Base-by-base conservation (phyloP, 768 basidiomycete genomes). In the Boletus patriciae region DNA sequence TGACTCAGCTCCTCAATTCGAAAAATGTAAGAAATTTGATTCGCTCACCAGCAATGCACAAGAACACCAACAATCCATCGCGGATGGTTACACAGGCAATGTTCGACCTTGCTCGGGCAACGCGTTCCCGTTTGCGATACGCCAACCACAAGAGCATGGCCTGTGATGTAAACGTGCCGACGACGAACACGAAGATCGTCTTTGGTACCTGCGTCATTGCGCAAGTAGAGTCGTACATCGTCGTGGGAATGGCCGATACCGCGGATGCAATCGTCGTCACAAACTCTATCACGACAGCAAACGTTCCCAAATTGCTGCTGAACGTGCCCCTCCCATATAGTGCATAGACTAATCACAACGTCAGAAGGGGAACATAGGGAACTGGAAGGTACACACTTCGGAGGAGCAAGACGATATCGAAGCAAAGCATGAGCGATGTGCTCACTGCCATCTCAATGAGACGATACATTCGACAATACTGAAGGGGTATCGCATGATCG, bases 11-110 rank as follows among this genome's bases (percentile, higher is more conserved):
- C 46, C 10, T 18, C 36, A 16, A 46, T 11, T 19, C 41, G 2
- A 21, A 41, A 16, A 10, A 3, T 0, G 13, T 3, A 34, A 0
- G 36, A 31, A 23, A 44, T 3, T 13, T 11, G 18, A 11, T 3
- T 31, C 3, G 16, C 67, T 67, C 21, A 68, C 67, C 54, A 21
- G 21, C 18, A 18, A 69, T 9, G 10, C 44, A 57, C 4, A 16
- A 6, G 6, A 70, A 69, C 8, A 54, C 59, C 2, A 62, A 6
- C 3, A 62, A 4, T 29, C 68, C 64, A 29, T 69, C 68, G 3
- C 69, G 61, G n/a, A 69, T 63, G 12, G 69, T 70, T 1, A 66
- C 38, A 15, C 54, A 67, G 11, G 56, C 57, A 29, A 64, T 41
- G 8, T 43, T 47, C 9, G 34, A 15, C 29, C 55, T 49, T 11